These are phyloP conservation scores for Ustilago nuda DNA, from an alignment of 1,284 basidiomycete genomes.

Conservation along the genomic window DNA sequence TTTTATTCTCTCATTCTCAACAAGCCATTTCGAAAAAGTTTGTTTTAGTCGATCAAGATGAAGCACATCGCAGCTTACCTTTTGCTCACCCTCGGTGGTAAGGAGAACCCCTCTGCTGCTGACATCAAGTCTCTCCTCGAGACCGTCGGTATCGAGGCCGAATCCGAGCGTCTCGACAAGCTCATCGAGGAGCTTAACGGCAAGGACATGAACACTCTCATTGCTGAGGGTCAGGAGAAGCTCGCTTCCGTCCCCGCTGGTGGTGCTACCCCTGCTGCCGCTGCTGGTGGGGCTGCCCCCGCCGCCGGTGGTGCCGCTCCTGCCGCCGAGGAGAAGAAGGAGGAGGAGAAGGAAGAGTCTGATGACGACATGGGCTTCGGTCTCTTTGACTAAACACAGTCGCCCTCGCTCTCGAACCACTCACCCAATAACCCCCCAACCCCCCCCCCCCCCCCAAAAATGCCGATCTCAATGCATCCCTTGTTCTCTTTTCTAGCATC, in stretches of 20 bases:
- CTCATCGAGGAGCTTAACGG: slow-evolving; percentile 91
- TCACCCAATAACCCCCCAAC: too few species aligned
- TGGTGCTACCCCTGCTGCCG: slow-evolving; percentile 66
- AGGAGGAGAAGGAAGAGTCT: slow-evolving; percentile 69
- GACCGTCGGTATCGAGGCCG: slow-evolving; percentile 87
- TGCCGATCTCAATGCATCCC: not conserved
- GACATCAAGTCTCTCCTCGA: slow-evolving; percentile 91
- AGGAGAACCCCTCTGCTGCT: slow-evolving; percentile 82
- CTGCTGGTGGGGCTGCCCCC: slow-evolving; percentile 74
- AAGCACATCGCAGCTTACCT: slow-evolving; percentile 77
- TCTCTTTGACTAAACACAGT: slow-evolving; percentile 65
- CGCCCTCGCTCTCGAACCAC: not conserved
- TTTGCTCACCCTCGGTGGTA: slow-evolving; percentile 94
- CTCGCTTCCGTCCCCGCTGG: slow-evolving; percentile 83
- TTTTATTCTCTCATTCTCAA: slow-evolving; percentile 23
- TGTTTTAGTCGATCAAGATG: slow-evolving; percentile 44
- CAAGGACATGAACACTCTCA: slow-evolving; percentile 88
- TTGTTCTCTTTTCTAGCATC: not conserved
- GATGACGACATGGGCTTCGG: slow-evolving; percentile 69
- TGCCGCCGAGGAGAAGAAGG: slow-evolving; percentile 73
- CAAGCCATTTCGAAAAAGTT: slow-evolving; percentile 6
- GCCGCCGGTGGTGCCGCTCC: slow-evolving; percentile 77
- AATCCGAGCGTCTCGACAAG: slow-evolving; percentile 83
- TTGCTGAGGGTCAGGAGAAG: slow-evolving; percentile 90
- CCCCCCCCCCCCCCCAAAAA: slow-evolving; percentile 15